A percentile compares a stretch with the other conserved stretches of the same genome.
Evolutionary conservation across 331 rosid species (phyloP).

Genomic region (Erythrophleum ivorense): DNA sequence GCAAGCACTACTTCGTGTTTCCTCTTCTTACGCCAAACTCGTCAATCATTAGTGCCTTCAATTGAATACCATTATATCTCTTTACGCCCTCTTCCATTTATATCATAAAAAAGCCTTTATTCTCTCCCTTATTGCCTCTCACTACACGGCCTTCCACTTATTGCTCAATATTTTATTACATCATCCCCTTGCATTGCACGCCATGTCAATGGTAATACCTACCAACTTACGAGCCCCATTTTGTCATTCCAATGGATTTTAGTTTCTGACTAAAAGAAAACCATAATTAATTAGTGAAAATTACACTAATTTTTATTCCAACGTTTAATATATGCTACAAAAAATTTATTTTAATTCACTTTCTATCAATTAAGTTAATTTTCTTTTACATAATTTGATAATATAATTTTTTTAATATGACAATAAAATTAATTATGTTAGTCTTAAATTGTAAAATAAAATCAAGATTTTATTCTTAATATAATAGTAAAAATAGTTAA

Average conservation of each 20-base stretch:
- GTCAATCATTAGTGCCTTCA: constrained; percentile 41
- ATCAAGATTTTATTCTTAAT: too few relatives aligned
- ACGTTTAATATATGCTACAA: too few relatives aligned
- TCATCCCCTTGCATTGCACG: neutral
- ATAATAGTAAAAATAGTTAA: too few relatives aligned
- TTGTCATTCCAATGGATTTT: neutral
- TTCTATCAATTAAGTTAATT: too few relatives aligned
- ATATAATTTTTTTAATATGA: too few relatives aligned
- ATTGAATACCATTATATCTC: constrained; percentile 31
- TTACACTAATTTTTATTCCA: too few relatives aligned
- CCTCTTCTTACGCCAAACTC: constrained; percentile 42
- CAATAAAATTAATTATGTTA: too few relatives aligned
- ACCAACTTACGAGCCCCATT: neutral
- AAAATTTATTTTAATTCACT: too few relatives aligned
- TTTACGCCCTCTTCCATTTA: neutral
- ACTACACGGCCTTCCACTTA: neutral
- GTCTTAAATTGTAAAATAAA: too few relatives aligned
- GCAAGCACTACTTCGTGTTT: constrained; percentile 40
- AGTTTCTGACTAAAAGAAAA: too few relatives aligned
- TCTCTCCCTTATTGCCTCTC: neutral
- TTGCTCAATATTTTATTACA: neutral
- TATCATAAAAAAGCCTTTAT: neutral
- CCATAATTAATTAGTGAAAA: too few relatives aligned
- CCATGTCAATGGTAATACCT: neutral
- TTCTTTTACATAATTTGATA: too few relatives aligned